Evolutionary conservation across 805 yeast genomes (phyloP), one percentile per base, ranked within the genome.

Genomic region (Gaillardinia entomophila): DNA sequence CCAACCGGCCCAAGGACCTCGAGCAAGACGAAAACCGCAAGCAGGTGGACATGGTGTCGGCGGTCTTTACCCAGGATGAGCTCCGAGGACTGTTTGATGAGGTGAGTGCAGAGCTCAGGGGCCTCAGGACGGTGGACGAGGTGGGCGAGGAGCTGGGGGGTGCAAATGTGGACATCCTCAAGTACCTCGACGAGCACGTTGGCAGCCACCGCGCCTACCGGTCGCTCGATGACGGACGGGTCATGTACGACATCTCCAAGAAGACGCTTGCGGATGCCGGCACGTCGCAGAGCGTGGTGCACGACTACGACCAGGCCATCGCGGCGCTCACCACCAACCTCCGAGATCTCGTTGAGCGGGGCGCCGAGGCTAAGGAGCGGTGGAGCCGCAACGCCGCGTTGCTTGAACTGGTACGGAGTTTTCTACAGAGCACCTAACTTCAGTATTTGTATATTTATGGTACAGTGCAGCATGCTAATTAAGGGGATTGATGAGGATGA

Each of bases 401-500:
- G n/a, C n/a, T n/a, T n/a, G n/a, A n/a, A n/a, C n/a, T n/a, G n/a
- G n/a, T n/a, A n/a, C n/a, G n/a, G n/a, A n/a, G n/a, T n/a, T n/a
- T n/a, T n/a, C n/a, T n/a, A n/a, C n/a, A n/a, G n/a, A n/a, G n/a
- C n/a, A n/a, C n/a, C n/a, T n/a, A n/a, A n/a, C n/a, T n/a, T n/a
- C n/a, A n/a, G n/a, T n/a, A n/a, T n/a, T n/a, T n/a, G n/a, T n/a
- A n/a, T n/a, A n/a, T n/a, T n/a, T n/a, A n/a, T 6, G 6, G n/a
- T n/a, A 10, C 12, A 25, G 4, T 12, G 16, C 14, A 20, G 2
- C 15, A 16, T 32, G 39, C 31, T 45, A 53, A 18, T 48, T 42
- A 13, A 54, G 39, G 12, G 72, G 69, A 33, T 82, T 78, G 33
- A 92, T 80, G 45, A 89, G 71, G 31, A 94, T 86, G 27, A 92